Base-by-base conservation (phyloP, 2,329 filamentous ascomycete species). In the Cladophialophora bantiana region DNA sequence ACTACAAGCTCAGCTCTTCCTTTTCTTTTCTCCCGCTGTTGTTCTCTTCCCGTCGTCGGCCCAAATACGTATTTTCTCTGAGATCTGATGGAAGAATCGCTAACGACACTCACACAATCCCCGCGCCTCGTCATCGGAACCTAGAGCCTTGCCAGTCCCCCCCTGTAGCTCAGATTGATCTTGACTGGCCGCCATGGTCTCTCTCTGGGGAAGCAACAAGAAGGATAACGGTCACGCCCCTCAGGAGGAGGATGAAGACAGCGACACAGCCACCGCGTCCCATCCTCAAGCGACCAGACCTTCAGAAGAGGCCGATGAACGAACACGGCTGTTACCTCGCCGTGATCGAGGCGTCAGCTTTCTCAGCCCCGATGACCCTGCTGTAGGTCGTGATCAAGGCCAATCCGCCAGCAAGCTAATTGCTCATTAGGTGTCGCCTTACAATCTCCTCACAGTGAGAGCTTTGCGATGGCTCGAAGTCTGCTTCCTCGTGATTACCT, bases 371-470 rank as follows among this genome's bases (percentile, higher is more conserved):
- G 90, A 93, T 81, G 91, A 94, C 76, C 91, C 91, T 76, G 91
- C 91, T 71, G 91, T 96, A 78, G 78, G 86, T 75, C 68, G 35
- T 35, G 0, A 31, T 40, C 9, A 18, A 35, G 6, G n/a, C 10
- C 32, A 31, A 35, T n/a, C 18, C 31, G 50, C 26, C 15, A 45
- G 26, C 32, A 36, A 20, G 56, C 38, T 59, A 45, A 62, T n/a
- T 26, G 26, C 42, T 15, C 20, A 9, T 10, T 55, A 83, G 81
- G 89, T 92, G 31, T 92, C 93, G 2, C 95, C 95, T 0, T 97
- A 97, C 81, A 99, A 99, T 74, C 86, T 98, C 42, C 97, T 93
- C 90, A 92, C 88, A 66, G 91, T 99, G 58, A 90, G 95, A 18
- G 86, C 91, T 55, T 83, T 95, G 62, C 88, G 93, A 76, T 92